phyloP scores from a whole-genome alignment of 176 grass and related monocot genomes.

The Elymus sibiricus region DNA sequence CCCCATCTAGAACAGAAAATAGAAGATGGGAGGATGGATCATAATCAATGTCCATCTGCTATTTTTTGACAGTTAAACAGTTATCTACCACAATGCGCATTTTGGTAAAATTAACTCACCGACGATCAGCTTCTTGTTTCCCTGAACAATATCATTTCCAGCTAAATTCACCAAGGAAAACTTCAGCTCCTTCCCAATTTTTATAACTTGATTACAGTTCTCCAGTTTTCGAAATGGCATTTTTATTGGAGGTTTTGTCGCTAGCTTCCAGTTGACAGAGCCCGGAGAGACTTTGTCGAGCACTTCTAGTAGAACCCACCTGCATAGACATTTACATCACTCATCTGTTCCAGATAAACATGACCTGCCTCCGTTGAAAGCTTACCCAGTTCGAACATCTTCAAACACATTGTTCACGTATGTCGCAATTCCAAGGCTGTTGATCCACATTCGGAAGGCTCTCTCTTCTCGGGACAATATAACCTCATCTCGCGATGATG shows the following conservation, averaged over 20 bases:
- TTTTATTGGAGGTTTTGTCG: conserved; percentile 93
- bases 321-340: conserved; percentile 26
- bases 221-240: conserved; percentile 90
- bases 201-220: conserved; percentile 96
- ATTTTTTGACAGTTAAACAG: neutral
- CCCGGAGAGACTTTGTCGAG: conserved; percentile 90
- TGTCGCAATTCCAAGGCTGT: conserved; percentile 82
- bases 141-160: conserved; percentile 98
- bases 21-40: neutral
- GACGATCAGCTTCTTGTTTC: conserved; percentile 96
- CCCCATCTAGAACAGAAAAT: neutral
- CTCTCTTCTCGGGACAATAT: conserved; percentile 83
- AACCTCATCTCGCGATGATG: conserved; percentile 63
- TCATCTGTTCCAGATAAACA: neutral
- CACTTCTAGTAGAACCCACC: conserved; percentile 98
- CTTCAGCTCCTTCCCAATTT: conserved; percentile 72
- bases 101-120: conserved; percentile 41
- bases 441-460: conserved; percentile 94
- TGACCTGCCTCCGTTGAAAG: neutral
- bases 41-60: neutral
- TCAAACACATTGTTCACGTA: conserved; percentile 95
- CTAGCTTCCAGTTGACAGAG: conserved; percentile 84
- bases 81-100: neutral
- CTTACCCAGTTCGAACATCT: conserved; percentile 90
- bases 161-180: conserved; percentile 95